Conservation (phyloP, 345 rosid genomes). For the Brassica cretica region DNA sequence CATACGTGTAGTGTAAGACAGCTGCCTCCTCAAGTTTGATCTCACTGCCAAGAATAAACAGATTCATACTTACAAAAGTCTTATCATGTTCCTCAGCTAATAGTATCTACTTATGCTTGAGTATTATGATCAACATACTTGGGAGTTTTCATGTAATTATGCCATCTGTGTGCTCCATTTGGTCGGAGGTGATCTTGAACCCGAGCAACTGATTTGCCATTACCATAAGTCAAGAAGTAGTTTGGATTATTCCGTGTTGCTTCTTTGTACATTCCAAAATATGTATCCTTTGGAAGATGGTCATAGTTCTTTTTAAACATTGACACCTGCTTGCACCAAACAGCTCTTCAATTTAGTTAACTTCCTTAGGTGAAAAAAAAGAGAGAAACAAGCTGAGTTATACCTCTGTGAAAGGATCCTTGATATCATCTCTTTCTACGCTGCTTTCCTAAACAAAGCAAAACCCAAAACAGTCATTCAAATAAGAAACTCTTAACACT, state of each 20-base stretch:
- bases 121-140: conserved; percentile 48
- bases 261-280: conserved; percentile 93
- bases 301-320: conserved; percentile 94
- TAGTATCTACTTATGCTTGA: neutral
- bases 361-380: conserved; percentile 13
- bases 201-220: conserved; percentile 90
- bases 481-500: neutral
- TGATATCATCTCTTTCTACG: conserved; percentile 82
- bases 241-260: conserved; percentile 92
- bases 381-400: neutral
- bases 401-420: conserved; percentile 95
- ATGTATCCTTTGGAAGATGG: conserved; percentile 91
- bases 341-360: conserved; percentile 1
- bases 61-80: neutral
- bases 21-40: conserved; percentile 95
- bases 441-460: conserved; percentile 67
- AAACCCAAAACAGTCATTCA: conserved; percentile 23
- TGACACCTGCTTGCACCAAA: conserved; percentile 61
- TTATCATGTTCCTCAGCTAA: neutral
- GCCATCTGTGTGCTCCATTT: conserved; percentile 99
- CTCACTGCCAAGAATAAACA: conserved; percentile 52
- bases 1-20: conserved; percentile 87
- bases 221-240: conserved; percentile 93
- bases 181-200: conserved; percentile 91
- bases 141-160: conserved; percentile 90